Evolutionary conservation across 768 basidiomycete species (phyloP), one percentile per base, ranked within the genome.

Genomic region (Termitomyces sp.): DNA sequence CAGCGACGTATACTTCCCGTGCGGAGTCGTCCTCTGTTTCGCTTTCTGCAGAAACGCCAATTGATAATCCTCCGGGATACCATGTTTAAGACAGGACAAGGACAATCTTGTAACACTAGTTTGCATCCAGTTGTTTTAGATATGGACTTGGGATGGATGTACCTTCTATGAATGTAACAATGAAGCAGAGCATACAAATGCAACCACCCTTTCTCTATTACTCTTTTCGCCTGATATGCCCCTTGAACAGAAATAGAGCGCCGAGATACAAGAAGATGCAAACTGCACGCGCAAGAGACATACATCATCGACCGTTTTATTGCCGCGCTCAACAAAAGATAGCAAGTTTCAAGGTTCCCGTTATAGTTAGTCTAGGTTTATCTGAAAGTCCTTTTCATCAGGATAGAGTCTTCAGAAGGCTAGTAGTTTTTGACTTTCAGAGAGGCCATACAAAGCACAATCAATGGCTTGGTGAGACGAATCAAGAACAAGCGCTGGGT

Each of bases 51-150:
- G 75, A 69, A n/a, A 62, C 76, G 5, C 80, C 81, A 4, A 68
- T 72, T 12, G 82, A 82, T 41, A 76, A 78, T 56, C 81, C 81
- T 18, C 81, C 81, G 10, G 76, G 78, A 43, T 82, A 83, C 63
- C 77, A 79, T 52, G 65, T 59, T 42, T 74, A 59, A 72, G 51
- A 37, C 31, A 29, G 41, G 12, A 26, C 44, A 27, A 51, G 39
- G 39, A 41, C 39, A 41, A 41, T 41, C 13, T n/a, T 39, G 50
- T 55, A 46, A 46, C 42, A 6, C 41, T n/a, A n/a, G 9, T 24
- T 51, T 51, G 29, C 53, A 48, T 55, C n/a, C 53, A 52, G n/a
- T 58, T 61, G 47, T 55, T 51, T 41, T 52, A 37, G 41, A 46
- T 51, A 52, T 9, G 60, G 53, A 61, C 36, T 53, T 55, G 20